Conservation (phyloP, 495 filamentous ascomycete species). For the Clavariopsis aquatica region DNA sequence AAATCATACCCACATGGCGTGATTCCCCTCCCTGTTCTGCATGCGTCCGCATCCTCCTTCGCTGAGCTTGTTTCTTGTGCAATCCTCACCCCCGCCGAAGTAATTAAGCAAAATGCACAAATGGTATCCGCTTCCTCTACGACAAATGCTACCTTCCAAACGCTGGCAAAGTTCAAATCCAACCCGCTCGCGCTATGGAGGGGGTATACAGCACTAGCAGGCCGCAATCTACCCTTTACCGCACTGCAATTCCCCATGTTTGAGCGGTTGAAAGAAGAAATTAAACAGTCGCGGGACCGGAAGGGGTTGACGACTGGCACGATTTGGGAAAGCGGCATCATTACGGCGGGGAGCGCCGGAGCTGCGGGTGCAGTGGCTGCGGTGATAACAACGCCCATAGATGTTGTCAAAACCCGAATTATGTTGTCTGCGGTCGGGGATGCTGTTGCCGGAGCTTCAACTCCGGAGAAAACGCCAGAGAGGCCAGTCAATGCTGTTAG, state of each 20-base stretch:
- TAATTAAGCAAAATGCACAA: constrained; percentile 92
- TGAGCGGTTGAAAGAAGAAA: constrained; percentile 59
- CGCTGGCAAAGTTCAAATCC: constrained; percentile 56
- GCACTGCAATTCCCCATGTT: constrained; percentile 88
- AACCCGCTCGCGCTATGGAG: constrained; percentile 66
- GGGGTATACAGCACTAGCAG: constrained; percentile 77
- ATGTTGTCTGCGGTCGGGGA: constrained; percentile 57
- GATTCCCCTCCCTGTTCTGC: constrained; percentile 64
- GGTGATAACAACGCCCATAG: constrained; percentile 74
- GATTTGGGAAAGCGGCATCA: constrained; percentile 61
- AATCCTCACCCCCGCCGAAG: constrained; percentile 85
- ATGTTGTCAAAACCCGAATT: constrained; percentile 81
- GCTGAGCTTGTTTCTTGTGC: constrained; percentile 81
- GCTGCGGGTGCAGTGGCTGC: constrained; percentile 69
- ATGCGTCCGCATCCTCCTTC: constrained; percentile 68
- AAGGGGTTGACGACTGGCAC: constrained; percentile 37
- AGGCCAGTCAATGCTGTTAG: constrained; percentile 42
- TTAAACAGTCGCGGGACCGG: constrained; percentile 48
- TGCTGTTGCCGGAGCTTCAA: constrained; percentile 40
- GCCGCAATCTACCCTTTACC: constrained; percentile 82
- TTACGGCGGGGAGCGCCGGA: constrained; percentile 71
- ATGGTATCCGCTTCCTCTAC: constrained; percentile 52
- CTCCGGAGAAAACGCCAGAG: constrained; percentile 19
- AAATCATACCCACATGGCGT: constrained; percentile 34
- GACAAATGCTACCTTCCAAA: constrained; percentile 55